A percentile compares a stretch with the other conserved stretches of the same genome.
Evolutionary conservation across 139 green algal genomes (phyloP).

Genomic region (Chlorella sp.): DNA sequence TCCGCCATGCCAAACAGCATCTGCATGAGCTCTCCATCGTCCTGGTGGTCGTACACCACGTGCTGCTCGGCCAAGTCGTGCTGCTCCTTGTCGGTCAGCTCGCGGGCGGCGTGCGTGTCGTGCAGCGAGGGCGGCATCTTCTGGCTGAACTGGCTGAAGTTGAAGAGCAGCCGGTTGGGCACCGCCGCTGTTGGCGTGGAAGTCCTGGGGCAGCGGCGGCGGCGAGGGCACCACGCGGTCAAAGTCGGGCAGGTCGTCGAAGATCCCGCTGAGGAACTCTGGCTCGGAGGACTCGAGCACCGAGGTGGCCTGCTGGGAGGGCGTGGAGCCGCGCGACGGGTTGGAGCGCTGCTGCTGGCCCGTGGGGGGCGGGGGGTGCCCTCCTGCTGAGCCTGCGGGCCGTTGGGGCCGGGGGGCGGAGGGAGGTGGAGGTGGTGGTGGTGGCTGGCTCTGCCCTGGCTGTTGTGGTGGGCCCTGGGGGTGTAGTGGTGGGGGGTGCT

Average conservation of each 20-base stretch:
- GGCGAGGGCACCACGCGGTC: constrained; percentile 22
- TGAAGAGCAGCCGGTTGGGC: constrained; percentile 31
- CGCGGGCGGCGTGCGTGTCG: background rate
- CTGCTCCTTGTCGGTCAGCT: constrained; percentile 5
- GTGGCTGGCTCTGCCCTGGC: background rate
- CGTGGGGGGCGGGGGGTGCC: background rate
- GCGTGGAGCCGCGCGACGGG: background rate
- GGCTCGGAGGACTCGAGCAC: background rate
- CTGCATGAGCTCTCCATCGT: constrained; percentile 49
- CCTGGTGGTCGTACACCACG: constrained; percentile 17
- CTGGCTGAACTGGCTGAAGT: constrained; percentile 44
- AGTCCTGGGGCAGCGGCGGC: constrained; percentile 36
- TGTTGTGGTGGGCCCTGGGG: background rate
- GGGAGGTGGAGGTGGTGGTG: background rate
- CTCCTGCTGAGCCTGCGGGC: too few species aligned
- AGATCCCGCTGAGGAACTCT: constrained; percentile 4
- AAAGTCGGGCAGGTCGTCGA: constrained; percentile 18
- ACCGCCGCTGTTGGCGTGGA: constrained; percentile 17
- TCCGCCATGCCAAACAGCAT: constrained; percentile 47
- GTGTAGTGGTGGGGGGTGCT: background rate
- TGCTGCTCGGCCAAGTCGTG: constrained; percentile 11
- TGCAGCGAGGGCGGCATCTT: constrained; percentile 22
- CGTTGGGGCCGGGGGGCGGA: background rate
- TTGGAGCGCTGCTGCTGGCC: background rate
- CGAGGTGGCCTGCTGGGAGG: background rate